Evolutionary conservation across 345 rosid genomes (phyloP), one percentile per base, ranked within the genome.

Genomic region (Populus davidiana): DNA sequence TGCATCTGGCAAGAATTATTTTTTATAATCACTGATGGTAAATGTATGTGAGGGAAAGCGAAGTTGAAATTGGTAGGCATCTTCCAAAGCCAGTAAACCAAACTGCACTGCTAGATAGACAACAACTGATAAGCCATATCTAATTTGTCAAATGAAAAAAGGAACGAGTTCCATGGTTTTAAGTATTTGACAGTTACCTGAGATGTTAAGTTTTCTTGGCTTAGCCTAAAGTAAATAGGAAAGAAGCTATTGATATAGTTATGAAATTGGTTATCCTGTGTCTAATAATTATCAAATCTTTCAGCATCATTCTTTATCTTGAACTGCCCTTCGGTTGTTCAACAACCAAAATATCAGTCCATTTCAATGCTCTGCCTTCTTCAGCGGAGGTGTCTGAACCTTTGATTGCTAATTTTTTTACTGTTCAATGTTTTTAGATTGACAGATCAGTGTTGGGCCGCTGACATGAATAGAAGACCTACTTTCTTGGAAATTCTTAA

Each of bases 401-500:
- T 2, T 35, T 65, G 17, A 41, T 67, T 68, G 61, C 80, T 84
- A 76, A 80, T 73, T 63, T 68, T 20, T 73, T 74, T 71, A 6
- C 49, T 83, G 25, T 38, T 74, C 62, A 38, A 20, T 81, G 54
- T 78, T 72, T 82, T 65, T 56, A 93, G 98, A 12, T 85, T 96
- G 75, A 93, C 94, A 2, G 96, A 86, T 73, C 89, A 75, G 64
- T 96, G 97, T 84, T 96, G 99, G 98, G 89, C 89, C 1, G 83
- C 92, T 16, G 98, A 93, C 86, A 91, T 91, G 98, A 93, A 86
- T 82, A 87, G 66, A 80, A 92, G 98, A 81, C 99, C 96, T 31
- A 78, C 98, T 25, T 96, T 96, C 88, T 80, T 96, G 86, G 99
- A 96, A 38, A 93, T 96, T 56, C 94, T 96, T 77, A 93, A 93